These are phyloP conservation scores for Plasmodium blacklocki DNA, from an alignment of 169 alveolate genomes.

Conservation along the genomic window DNA sequence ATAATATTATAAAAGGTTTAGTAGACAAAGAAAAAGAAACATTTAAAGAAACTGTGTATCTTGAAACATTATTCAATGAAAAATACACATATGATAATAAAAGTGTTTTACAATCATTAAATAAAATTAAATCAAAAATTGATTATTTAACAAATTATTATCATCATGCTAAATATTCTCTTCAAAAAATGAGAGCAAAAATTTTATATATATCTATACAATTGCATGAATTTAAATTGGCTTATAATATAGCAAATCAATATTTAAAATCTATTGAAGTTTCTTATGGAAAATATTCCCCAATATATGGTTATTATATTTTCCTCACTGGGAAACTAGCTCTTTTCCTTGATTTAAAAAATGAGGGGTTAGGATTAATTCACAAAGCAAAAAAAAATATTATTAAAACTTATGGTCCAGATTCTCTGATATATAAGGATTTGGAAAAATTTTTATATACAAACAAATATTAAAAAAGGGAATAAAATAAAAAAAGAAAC, in stretches of 20 bases:
- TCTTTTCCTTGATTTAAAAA: conserved; percentile 50
- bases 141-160: conserved; percentile 43
- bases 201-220: conserved; percentile 67
- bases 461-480: conserved; percentile 14
- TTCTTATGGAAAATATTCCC: conserved; percentile 60
- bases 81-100: conserved; percentile 63
- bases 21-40: conserved; percentile 67
- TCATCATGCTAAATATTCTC: conserved; percentile 65
- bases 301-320: conserved; percentile 66
- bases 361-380: conserved; percentile 40
- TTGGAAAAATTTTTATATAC: conserved; percentile 64
- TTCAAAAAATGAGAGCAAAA: conserved; percentile 74
- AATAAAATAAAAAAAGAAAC: too few species aligned
- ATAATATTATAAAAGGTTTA: conserved; percentile 38
- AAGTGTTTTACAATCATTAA: conserved; percentile 54
- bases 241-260: conserved; percentile 64
- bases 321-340: conserved; percentile 70
- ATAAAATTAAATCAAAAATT: conserved; percentile 67
- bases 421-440: conserved; percentile 61
- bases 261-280: conserved; percentile 66
- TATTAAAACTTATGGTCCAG: conserved; percentile 67
- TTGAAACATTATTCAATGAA: conserved; percentile 55
- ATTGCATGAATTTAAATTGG: conserved; percentile 65
- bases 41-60: conserved; percentile 26
- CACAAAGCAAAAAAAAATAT: conserved; percentile 69